Evolutionary conservation across 2,329 filamentous ascomycete species (phyloP), one percentile per base, ranked within the genome.

Genomic region (Calonectria montana): DNA sequence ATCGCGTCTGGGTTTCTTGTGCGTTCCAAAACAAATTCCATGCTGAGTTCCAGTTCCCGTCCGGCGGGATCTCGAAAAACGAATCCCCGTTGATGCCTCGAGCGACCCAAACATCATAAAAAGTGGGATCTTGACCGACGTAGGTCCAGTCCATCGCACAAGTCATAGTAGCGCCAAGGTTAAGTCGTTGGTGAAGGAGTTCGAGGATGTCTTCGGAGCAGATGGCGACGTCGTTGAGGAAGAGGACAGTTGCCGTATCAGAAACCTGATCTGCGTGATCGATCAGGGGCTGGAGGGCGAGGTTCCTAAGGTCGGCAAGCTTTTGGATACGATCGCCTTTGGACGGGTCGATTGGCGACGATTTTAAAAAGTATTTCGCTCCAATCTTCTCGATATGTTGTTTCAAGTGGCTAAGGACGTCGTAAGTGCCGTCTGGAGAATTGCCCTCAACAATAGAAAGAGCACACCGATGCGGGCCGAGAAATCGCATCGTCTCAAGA

Each of bases 61-160:
- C 84, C 4, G 82, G 72, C 83, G 7, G 82, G 72, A 90, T 86
- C 2, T 87, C 80, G 77, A 89, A 90, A 77, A 91, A 91, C 0
- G 83, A 81, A 75, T 91, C 87, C 2, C 90, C 89, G 2, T 81
- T 84, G 68, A 91, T 84, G 16, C 81, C 84, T 23, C 89, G 85
- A 1, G 87, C 84, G 53, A 89, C 82, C 88, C 88, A 90, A 15
- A 89, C 83, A 73, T 91, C 88, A 78, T 90, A 89, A 76, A 90
- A 91, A 0, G 84, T 86, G 0, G 86, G 85, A 16, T 86, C 81
- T 0, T 61, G 67, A 3, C 82, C 84, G 15, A 83, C 79, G 65
- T 86, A 86, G 4, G 83, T 85, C 88, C 89, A 91, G 78, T 91
- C 89, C 84, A 91, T 87, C 18, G 83, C 88, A 77, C 89, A 91